phyloP scores from a whole-genome alignment of 106 monocot genomes.

The Gastrodia elata region DNA sequence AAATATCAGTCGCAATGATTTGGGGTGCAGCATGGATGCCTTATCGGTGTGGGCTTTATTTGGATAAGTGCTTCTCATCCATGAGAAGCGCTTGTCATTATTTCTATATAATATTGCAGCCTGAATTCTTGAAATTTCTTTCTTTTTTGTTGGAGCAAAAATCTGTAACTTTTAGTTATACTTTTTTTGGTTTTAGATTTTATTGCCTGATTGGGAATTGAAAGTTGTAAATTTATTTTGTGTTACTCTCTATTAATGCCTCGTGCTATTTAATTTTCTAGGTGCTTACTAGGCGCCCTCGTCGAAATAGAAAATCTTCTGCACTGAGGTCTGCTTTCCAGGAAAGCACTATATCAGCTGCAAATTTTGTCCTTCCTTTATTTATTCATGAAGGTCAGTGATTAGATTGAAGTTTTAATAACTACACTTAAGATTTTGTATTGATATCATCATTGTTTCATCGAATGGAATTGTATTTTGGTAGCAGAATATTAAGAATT shows the following conservation, averaged over 20 bases:
- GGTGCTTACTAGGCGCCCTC: slow-evolving; percentile 67
- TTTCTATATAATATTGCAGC: not conserved
- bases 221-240: not conserved
- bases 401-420: not conserved
- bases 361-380: slow-evolving; percentile 85
- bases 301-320: slow-evolving; percentile 77
- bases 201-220: not conserved
- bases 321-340: slow-evolving; percentile 73
- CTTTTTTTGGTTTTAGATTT: not conserved
- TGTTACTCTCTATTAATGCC: slow-evolving; percentile 1
- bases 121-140: not conserved
- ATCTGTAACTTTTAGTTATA: not conserved
- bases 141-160: not conserved
- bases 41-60: too few relatives aligned
- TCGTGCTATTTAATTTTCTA: slow-evolving; percentile 12
- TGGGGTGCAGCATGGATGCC: too few relatives aligned
- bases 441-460: not conserved
- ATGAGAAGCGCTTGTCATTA: too few relatives aligned
- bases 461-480: not conserved
- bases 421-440: not conserved
- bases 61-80: too few relatives aligned
- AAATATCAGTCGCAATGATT: too few relatives aligned
- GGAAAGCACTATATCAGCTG: slow-evolving; percentile 65
- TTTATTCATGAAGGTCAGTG: slow-evolving; percentile 94
- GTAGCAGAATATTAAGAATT: not conserved